Conservation (phyloP, 2,329 filamentous ascomycete species). For the Leptographium radiaticola region DNA sequence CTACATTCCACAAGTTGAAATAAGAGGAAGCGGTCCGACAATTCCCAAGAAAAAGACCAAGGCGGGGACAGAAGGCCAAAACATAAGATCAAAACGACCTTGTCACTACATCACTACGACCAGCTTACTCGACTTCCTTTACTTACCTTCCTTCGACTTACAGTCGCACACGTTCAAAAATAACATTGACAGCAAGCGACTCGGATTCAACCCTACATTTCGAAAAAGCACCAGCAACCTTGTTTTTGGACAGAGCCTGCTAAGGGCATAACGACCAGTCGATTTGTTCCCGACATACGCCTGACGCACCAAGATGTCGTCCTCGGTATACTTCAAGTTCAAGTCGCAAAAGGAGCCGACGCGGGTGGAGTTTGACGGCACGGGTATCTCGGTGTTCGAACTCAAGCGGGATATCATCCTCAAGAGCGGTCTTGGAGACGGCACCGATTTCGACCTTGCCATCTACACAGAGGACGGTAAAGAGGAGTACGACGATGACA, state of each 20-base stretch:
- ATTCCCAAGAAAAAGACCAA: not conserved
- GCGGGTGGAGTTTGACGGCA: conserved; percentile 92
- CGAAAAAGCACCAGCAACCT: not conserved
- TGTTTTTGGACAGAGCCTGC: not conserved
- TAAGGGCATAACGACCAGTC: not conserved
- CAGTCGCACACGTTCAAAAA: not conserved
- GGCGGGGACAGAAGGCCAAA: not conserved
- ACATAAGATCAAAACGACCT: not conserved
- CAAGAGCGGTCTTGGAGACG: conserved; percentile 86
- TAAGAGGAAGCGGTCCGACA: conserved; percentile 13
- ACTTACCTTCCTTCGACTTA: not conserved
- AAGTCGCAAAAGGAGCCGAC: conserved; percentile 95
- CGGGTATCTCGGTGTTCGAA: conserved; percentile 95
- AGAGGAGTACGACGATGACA: conserved; percentile 98
- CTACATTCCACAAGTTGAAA: conserved; percentile 18
- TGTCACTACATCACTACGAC: not conserved
- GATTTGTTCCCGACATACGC: not conserved
- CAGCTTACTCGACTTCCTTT: not conserved
- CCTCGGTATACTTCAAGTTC: conserved; percentile 99
- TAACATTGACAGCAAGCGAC: not conserved
- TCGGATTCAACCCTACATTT: not conserved
- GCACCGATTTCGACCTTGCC: conserved; percentile 88
- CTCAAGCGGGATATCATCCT: conserved; percentile 97
- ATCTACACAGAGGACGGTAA: conserved; percentile 87
- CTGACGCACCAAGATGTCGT: conserved; percentile 56